phyloP scores from a whole-genome alignment of 805 yeast genomes.

The Starmerella sp. region DNA sequence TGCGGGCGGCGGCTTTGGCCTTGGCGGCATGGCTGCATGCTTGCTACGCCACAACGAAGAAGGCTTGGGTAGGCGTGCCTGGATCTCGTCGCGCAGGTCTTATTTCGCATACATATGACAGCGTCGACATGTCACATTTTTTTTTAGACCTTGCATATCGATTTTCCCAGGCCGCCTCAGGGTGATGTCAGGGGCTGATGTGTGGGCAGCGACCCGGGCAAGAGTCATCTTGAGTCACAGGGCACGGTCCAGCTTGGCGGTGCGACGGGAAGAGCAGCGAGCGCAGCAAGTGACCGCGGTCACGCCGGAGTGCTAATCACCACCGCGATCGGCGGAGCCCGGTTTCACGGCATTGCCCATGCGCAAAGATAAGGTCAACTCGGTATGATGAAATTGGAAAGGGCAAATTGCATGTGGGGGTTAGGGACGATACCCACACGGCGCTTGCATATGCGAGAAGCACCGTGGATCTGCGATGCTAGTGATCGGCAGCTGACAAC shows the following conservation, averaged over 20 bases:
- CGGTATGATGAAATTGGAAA: neutral
- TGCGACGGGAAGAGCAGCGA: too few relatives aligned
- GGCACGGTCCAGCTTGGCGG: neutral
- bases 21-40: too few relatives aligned
- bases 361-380: conserved; percentile 1
- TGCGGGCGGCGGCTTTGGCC: too few relatives aligned
- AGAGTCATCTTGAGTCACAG: neutral
- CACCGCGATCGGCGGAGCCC: neutral
- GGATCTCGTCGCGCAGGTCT: too few relatives aligned
- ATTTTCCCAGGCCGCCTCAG: neutral
- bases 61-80: too few relatives aligned
- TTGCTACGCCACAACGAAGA: too few relatives aligned
- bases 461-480: neutral
- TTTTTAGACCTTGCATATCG: too few relatives aligned
- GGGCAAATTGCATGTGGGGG: neutral
- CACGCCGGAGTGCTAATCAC: neutral
- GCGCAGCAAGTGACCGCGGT: neutral
- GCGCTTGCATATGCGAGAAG: conserved; percentile 1
- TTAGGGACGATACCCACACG: neutral
- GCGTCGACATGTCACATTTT: neutral
- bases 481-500: conserved; percentile 5
- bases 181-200: neutral
- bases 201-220: neutral
- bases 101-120: too few relatives aligned
- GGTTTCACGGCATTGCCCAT: neutral